These are phyloP conservation scores for Geosmithia flava DNA, from an alignment of 2,329 filamentous ascomycete genomes.

Conservation along the genomic window DNA sequence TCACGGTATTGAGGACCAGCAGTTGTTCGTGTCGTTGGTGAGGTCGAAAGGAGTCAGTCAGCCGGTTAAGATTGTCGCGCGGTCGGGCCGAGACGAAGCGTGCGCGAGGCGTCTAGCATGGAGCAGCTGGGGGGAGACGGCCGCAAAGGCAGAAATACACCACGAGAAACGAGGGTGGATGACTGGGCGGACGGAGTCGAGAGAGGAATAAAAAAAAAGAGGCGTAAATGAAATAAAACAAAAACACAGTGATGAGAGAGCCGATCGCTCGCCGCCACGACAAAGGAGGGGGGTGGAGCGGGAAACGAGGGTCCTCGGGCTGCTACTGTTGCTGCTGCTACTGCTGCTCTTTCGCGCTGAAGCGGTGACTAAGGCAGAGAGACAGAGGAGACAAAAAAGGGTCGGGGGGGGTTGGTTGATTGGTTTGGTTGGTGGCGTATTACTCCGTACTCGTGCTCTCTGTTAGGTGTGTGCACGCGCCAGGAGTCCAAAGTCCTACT, in stretches of 20 bases:
- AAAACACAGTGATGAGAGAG: neutral
- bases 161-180: neutral
- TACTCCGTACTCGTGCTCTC: no score
- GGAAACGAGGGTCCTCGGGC: neutral
- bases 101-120: conserved; percentile 1
- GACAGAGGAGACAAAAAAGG: neutral
- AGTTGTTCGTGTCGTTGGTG: no score
- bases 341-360: neutral
- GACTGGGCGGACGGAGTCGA: neutral
- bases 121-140: neutral
- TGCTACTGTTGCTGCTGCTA: neutral
- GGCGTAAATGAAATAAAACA: neutral
- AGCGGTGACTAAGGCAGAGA: conserved; percentile 1
- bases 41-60: neutral
- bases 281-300: neutral
- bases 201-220: neutral
- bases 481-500: neutral
- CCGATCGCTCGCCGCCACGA: neutral
- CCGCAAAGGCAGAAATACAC: neutral
- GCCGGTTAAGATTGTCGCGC: neutral
- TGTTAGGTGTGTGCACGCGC: neutral
- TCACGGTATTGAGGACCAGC: no score
- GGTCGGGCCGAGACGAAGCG: conserved; percentile 2
- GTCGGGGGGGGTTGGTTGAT: neutral
- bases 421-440: neutral